Evolutionary conservation across 768 basidiomycete genomes (phyloP).

Genomic region (Coprinopsis marcescibilis): DNA sequence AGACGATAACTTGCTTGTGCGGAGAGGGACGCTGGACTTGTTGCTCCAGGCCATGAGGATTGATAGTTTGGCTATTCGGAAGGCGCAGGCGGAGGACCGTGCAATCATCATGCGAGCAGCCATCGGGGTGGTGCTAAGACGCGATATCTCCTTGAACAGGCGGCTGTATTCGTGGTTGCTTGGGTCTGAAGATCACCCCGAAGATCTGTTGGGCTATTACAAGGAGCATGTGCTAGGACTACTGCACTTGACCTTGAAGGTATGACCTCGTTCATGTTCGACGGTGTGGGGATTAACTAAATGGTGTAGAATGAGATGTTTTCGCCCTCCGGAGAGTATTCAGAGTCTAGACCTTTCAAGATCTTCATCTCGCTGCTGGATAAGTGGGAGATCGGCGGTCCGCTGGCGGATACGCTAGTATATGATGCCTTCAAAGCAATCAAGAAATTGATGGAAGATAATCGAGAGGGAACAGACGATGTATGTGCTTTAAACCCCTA

Average conservation of each 20-base stretch:
- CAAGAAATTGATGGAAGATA: constrained; percentile 45
- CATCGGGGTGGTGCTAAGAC: constrained; percentile 81
- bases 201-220: constrained; percentile 71
- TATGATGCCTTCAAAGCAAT: constrained; percentile 78
- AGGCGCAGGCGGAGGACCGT: constrained; percentile 67
- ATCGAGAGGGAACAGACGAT: constrained; percentile 54
- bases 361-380: constrained; percentile 93
- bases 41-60: constrained; percentile 70
- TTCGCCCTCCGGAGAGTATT: constrained; percentile 62
- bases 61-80: constrained; percentile 65
- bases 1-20: constrained; percentile 89
- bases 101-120: constrained; percentile 83
- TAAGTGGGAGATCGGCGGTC: constrained; percentile 92
- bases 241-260: constrained; percentile 64
- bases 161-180: constrained; percentile 91
- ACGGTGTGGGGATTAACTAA: too few species aligned
- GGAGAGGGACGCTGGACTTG: constrained; percentile 80
- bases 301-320: constrained; percentile 84
- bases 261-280: constrained; percentile 21
- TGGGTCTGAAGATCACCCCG: constrained; percentile 72
- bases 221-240: constrained; percentile 66
- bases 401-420: constrained; percentile 71
- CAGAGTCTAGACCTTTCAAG: constrained; percentile 86
- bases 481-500: constrained; percentile 30
- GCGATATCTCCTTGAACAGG: constrained; percentile 90